Base-by-base conservation (phyloP, 1,284 basidiomycete species). In the Sporisorium scitamineum region DNA sequence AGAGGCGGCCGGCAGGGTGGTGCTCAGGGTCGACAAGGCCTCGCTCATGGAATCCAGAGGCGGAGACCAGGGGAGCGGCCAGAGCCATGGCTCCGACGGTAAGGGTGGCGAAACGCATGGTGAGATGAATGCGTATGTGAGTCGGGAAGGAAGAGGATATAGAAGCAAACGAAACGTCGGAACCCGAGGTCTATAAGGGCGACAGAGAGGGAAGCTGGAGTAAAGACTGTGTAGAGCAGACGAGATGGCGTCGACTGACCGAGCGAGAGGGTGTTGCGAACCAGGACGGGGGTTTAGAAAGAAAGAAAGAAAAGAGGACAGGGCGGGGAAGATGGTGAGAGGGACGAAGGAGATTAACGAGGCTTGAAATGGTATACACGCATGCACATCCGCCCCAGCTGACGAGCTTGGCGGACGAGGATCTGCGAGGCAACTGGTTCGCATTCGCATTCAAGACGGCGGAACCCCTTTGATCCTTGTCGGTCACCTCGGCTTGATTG, bases 1-100 rank as follows among this genome's bases (percentile, higher is more conserved):
- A 77, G 26, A 77, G 70, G 39, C 75, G 62, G 13, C 76, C 76
- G 31, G 72, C 67, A n/a, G 67, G 64, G 45, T 78, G 76, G 29
- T 70, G 61, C 7, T 54, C 31, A 29, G 67, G 63, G 56, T 70
- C 53, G 59, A 74, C 60, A 16, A 78, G 66, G 39, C 76, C 72
- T 50, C 62, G 62, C 48, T 71, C 58, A 48, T 68, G 61, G 48
- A 32, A 61, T 22, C 45, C 50, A 5, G 61, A 50, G 24, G 70
- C 69, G 42, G 66, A 60, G 50, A 59, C 73, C 27, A 72, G 52
- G 27, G 74, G 65, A 44, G 74, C 65, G 32, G 70, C 69, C 16
- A 76, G 59, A 41, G 70, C 74, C 65, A 76, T 44, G 45, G 74
- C 70, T 50, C 69, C 74, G 24, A 70, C 50, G 26, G 69, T 60